Conservation (phyloP, 345 rosid species). For the Physaria fendleri region DNA sequence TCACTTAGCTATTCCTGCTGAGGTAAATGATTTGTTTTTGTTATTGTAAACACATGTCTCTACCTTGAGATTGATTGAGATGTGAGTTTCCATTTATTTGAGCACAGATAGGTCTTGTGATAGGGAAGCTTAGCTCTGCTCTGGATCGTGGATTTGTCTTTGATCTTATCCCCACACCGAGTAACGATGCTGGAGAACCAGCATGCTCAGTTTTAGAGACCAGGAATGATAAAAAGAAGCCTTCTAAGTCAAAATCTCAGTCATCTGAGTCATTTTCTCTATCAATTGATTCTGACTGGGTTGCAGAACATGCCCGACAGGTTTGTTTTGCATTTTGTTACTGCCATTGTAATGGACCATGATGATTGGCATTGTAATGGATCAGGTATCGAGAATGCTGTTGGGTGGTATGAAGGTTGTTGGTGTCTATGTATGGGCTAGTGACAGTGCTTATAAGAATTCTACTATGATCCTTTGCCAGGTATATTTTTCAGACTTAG, state of each 20-base stretch:
- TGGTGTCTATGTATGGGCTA: conserved; percentile 89
- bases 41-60: background rate
- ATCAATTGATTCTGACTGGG: conserved; percentile 70
- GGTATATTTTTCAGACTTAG: conserved; percentile 31
- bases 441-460: conserved; percentile 69
- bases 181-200: conserved; percentile 63
- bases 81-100: background rate
- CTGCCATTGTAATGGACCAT: background rate
- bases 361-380: conserved; percentile 5
- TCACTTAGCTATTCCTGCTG: conserved; percentile 56
- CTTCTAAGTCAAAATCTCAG: conserved; percentile 59
- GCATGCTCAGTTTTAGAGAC: conserved; percentile 58
- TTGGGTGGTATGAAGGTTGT: conserved; percentile 81
- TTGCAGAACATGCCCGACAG: conserved; percentile 90
- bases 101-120: conserved; percentile 72
- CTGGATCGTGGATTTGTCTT: conserved; percentile 80
- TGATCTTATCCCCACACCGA: conserved; percentile 77
- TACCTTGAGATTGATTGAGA: background rate
- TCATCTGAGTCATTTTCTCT: conserved; percentile 52
- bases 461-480: conserved; percentile 64
- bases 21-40: conserved; percentile 33
- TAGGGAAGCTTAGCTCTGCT: conserved; percentile 74
- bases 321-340: conserved; percentile 29
- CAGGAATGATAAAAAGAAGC: conserved; percentile 55
- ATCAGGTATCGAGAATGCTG: conserved; percentile 80